Evolutionary conservation across 805 yeast species (phyloP).

Genomic region (Hemisphaericaspora nanyangensis): DNA sequence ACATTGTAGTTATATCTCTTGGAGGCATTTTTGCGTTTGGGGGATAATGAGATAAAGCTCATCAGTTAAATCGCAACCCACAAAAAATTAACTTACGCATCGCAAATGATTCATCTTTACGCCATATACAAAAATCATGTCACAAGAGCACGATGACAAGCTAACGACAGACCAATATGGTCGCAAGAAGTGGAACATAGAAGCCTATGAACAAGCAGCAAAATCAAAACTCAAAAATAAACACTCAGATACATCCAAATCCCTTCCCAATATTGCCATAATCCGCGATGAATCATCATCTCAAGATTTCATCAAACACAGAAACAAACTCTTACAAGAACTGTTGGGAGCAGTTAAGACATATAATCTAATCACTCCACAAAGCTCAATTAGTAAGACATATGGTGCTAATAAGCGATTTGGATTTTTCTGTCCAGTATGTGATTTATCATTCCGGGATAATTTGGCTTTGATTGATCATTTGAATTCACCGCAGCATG

Average conservation of each 20-base stretch:
- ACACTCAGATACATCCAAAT: slow-evolving; percentile 3
- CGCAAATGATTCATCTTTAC: too few relatives aligned
- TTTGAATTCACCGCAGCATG: slow-evolving; percentile 70
- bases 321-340: slow-evolving; percentile 26
- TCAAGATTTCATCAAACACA: slow-evolving; percentile 22
- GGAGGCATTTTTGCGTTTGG: too few relatives aligned
- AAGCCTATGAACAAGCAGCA: slow-evolving; percentile 54
- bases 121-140: too few relatives aligned
- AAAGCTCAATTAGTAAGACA: slow-evolving; percentile 6
- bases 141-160: slow-evolving; percentile 15
- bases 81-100: too few relatives aligned
- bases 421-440: slow-evolving; percentile 81
- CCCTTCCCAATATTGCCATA: neutral
- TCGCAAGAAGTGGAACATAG: slow-evolving; percentile 69
- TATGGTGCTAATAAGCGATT: slow-evolving; percentile 52
- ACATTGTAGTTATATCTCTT: slow-evolving; percentile 12
- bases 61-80: too few relatives aligned
- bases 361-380: slow-evolving; percentile 31
- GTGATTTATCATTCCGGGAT: slow-evolving; percentile 80
- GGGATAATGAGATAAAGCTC: too few relatives aligned
- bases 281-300: slow-evolving; percentile 12
- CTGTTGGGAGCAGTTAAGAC: slow-evolving; percentile 31
- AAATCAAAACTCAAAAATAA: slow-evolving; percentile 20
- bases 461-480: slow-evolving; percentile 80
- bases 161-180: slow-evolving; percentile 49